These are phyloP conservation scores for Aspergillus glaucus DNA, from an alignment of 2,329 filamentous ascomycete genomes.

Conservation along the genomic window DNA sequence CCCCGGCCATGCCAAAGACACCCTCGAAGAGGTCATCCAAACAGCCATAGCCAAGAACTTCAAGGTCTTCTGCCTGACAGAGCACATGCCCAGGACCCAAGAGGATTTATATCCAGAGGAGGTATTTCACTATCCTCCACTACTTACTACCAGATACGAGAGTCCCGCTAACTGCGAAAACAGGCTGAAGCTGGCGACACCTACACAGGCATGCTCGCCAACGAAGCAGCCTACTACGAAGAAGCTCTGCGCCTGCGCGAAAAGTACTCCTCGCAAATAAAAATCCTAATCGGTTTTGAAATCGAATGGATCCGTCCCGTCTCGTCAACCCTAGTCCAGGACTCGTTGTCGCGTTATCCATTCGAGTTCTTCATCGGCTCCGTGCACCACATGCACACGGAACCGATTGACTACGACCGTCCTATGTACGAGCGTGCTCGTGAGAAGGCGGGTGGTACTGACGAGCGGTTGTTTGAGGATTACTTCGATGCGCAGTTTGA, in stretches of 20 bases:
- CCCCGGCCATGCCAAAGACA: slow-evolving; percentile 76
- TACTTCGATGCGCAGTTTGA: slow-evolving; percentile 85
- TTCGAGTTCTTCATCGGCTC: slow-evolving; percentile 92
- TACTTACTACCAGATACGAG: background rate
- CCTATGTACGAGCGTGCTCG: slow-evolving; percentile 61
- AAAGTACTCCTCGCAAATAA: slow-evolving; percentile 64
- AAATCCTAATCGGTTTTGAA: slow-evolving; percentile 85
- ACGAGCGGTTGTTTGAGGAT: slow-evolving; percentile 67
- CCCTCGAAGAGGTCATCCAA: slow-evolving; percentile 75
- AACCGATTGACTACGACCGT: slow-evolving; percentile 83
- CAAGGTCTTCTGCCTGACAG: slow-evolving; percentile 78
- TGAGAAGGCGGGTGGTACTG: slow-evolving; percentile 51
- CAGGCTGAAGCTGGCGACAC: slow-evolving; percentile 29
- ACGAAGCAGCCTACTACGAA: slow-evolving; percentile 58
- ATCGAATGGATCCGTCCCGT: slow-evolving; percentile 79
- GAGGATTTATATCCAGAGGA: slow-evolving; percentile 91
- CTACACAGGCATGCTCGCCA: slow-evolving; percentile 37
- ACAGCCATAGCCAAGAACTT: slow-evolving; percentile 73
- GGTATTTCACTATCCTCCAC: slow-evolving; percentile 24
- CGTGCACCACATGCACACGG: slow-evolving; percentile 77
- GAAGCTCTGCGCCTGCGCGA: slow-evolving; percentile 69
- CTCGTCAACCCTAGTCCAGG: slow-evolving; percentile 54
- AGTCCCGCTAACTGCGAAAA: slow-evolving; percentile 1
- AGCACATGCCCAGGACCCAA: slow-evolving; percentile 83
- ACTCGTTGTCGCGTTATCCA: slow-evolving; percentile 53